Percentiles rank a stretch among this genome's conserved stretches.
Conservation (phyloP, 768 basidiomycete genomes). For the Rickenella mellea region DNA sequence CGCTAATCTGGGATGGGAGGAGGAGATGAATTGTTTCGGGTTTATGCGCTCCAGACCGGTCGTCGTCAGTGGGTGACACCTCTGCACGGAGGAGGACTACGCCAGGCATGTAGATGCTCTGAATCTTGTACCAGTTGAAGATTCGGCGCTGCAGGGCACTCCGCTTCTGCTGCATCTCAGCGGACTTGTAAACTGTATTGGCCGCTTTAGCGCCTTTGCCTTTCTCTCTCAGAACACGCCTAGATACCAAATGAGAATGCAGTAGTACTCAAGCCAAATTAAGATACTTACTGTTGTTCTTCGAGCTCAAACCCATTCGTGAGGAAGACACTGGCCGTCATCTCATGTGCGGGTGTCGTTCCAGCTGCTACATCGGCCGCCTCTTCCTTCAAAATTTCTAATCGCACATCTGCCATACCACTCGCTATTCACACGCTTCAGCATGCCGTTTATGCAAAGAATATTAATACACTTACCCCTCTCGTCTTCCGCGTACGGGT, state of each 20-base stretch:
- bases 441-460: too few relatives aligned
- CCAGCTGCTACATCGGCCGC: too few relatives aligned
- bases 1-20: conserved; percentile 3
- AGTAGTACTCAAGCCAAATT: background rate
- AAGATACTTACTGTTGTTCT: background rate
- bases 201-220: background rate
- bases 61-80: background rate
- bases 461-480: too few relatives aligned
- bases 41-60: too few relatives aligned
- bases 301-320: background rate
- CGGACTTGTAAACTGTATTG: background rate
- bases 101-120: background rate
- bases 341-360: background rate
- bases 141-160: conserved; percentile 2
- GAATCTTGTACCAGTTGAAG: background rate
- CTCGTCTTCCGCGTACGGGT: conserved; percentile 3
- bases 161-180: conserved; percentile 4
- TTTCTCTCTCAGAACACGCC: background rate
- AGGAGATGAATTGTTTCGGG: background rate
- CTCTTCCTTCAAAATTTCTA: too few relatives aligned
- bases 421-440: too few relatives aligned
- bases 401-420: too few relatives aligned
- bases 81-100: background rate
- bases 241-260: background rate
- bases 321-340: background rate